Conservation (phyloP, 768 basidiomycete species). For the Paxillus ammoniavirescens region DNA sequence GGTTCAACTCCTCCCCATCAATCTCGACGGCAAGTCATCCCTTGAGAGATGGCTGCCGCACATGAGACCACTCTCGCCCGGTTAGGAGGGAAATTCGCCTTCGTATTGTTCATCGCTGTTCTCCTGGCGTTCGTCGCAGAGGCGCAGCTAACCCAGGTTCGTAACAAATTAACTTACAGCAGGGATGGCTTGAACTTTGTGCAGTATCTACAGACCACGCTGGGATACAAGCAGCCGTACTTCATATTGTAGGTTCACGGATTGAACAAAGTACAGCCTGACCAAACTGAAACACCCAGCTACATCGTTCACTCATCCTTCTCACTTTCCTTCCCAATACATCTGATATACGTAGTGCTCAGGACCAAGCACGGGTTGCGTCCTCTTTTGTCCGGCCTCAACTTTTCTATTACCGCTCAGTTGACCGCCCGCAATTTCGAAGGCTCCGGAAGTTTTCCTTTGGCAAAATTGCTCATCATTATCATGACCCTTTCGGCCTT, state of each 20-base stretch:
- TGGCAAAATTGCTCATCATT: constrained; percentile 34
- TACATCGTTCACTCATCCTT: constrained; percentile 88
- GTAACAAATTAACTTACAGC: constrained; percentile 7
- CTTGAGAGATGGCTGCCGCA: neutral
- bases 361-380: constrained; percentile 47
- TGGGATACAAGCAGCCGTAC: constrained; percentile 84
- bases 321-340: constrained; percentile 75
- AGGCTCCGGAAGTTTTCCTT: constrained; percentile 22
- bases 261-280: neutral
- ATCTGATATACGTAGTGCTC: constrained; percentile 62
- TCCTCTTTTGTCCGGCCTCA: constrained; percentile 52
- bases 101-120: constrained; percentile 54
- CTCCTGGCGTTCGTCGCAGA: constrained; percentile 76
- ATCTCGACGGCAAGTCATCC: neutral
- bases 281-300: constrained; percentile 39
- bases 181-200: constrained; percentile 4
- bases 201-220: constrained; percentile 76
- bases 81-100: constrained; percentile 47
- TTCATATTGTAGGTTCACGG: constrained; percentile 71
- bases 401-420: constrained; percentile 41
- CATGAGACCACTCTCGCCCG: constrained; percentile 1
- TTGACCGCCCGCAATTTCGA: constrained; percentile 9
- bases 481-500: constrained; percentile 35
- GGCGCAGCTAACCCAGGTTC: constrained; percentile 74
- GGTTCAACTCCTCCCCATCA: neutral